Base-by-base conservation (phyloP, 2,329 filamentous ascomycete species). In the Acarospora socialis region DNA sequence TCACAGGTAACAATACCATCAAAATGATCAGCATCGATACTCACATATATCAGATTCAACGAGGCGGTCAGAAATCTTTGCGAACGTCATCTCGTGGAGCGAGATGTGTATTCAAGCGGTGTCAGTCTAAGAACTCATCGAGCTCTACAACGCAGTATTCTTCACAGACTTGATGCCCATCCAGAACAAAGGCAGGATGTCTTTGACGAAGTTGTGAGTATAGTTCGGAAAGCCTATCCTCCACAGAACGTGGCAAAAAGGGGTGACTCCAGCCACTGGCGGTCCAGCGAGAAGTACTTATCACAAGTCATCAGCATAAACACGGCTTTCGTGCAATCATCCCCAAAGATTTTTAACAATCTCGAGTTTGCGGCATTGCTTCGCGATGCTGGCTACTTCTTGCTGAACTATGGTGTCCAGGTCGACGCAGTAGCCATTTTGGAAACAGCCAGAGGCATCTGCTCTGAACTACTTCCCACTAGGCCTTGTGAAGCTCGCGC, bases 71-170 rank as follows among this genome's bases (percentile, higher is more conserved):
- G 16, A 3, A 5, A 14, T 4, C 22, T 32, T 16, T 2, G 18
- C 8, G 20, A 22, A 14, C 32, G 32, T 15, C 26, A 21, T 4
- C 19, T 34, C 4, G 20, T 34, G n/a, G 12, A 34, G 15, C 10
- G 19, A 3, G 25, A 30, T 14, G 16, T 19, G 3, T 23, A 23
- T 30, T 18, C 22, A 9, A 28, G 26, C 21, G 30, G 20, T 16
- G 16, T 16, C 3, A 19, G 21, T 18, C 30, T 35, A 5, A 16
- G 8, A 9, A 5, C 32, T 8, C 33, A 35, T 32, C 20, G 33
- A 17, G 31, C 33, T 12, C 15, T 35, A 7, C 33, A 35, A 20
- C 28, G 21, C 12, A 32, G 28, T 18, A 35, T 35, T 7, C 9
- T 13, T 10, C 17, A 35, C 7, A 26, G 14, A 6, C 8, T 15